Evolutionary conservation across 2,329 filamentous ascomycete species (phyloP), one percentile per base, ranked within the genome.

Genomic region (Colletotrichum navitas): DNA sequence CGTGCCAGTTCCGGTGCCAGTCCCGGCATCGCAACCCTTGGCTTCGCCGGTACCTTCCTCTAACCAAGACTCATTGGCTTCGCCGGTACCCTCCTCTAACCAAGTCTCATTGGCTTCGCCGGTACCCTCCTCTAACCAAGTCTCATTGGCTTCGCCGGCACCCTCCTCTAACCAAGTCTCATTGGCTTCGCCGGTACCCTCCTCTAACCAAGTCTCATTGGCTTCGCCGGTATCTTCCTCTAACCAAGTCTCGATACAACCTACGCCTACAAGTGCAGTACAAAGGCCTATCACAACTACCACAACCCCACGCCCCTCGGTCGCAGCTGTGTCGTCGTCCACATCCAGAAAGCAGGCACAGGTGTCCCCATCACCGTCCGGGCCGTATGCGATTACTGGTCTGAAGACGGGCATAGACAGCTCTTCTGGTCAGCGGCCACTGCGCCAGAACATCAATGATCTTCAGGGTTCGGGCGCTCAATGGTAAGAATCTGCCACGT

Each of bases 401-500:
- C 49, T 64, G 49, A 64, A 64, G 8, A 45, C 61, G 36, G 61
- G 61, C 18, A 36, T 64, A n/a, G 11, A 64, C 61, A 64, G 61
- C 61, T 26, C 61, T 10, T 45, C 61, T 26, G 61, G 61, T 12
- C 61, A 64, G 49, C 49, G 61, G 14, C 61, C 61, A 18, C 16
- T 64, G 26, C 61, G 61, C 8, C 49, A n/a, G 49, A 64, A 45
- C 61, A 64, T 64, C 26, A 55, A 55, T 12, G 49, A 64, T 34
- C 61, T 64, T 39, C 61, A 55, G 36, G 10, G 18, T 0, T 64
- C 61, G 24, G 61, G 61, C 36, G 61, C 65, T n/a, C 52, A 67
- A 55, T 67, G 65, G 65, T 64, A 55, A 21, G 24, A 45, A 18
- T 34, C 11, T 45, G 26, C 36, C 26, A 34, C 32, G 26, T 14